Conservation (phyloP, 2,329 filamentous ascomycete species). For the Colletotrichum nymphaeae region DNA sequence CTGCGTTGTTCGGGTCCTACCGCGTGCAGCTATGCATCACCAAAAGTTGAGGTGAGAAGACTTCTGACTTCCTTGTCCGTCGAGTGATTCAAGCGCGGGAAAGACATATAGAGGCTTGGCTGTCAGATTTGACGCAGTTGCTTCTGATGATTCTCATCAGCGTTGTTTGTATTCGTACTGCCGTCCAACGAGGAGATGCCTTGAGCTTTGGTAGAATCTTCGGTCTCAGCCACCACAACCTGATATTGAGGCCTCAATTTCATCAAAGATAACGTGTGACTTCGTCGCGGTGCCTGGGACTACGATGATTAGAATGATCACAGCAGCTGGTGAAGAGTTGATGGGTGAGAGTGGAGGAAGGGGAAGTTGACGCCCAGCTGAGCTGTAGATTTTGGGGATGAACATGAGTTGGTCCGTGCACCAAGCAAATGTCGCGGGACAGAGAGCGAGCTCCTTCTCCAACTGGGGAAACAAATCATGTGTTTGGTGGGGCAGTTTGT, state of each 20-base stretch:
- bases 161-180: neutral
- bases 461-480: neutral
- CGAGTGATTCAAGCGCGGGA: neutral
- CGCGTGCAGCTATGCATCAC: neutral
- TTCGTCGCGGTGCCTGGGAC: neutral
- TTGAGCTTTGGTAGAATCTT: neutral
- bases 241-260: neutral
- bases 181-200: neutral
- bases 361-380: neutral
- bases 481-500: slow-evolving; percentile 33
- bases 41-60: neutral
- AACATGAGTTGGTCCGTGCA: slow-evolving; percentile 16
- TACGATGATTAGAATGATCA: too few species aligned
- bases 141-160: neutral
- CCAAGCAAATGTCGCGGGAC: neutral
- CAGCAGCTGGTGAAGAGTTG: neutral
- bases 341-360: neutral
- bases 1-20: neutral
- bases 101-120: slow-evolving; percentile 6
- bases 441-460: neutral
- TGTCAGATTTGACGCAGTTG: neutral
- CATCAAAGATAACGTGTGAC: too few species aligned
- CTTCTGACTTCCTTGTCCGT: neutral
- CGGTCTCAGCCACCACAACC: neutral
- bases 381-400: neutral